Base-by-base conservation (phyloP, 192 early-diverging fungal genomes). In the Funneliformis mosseae region DNA sequence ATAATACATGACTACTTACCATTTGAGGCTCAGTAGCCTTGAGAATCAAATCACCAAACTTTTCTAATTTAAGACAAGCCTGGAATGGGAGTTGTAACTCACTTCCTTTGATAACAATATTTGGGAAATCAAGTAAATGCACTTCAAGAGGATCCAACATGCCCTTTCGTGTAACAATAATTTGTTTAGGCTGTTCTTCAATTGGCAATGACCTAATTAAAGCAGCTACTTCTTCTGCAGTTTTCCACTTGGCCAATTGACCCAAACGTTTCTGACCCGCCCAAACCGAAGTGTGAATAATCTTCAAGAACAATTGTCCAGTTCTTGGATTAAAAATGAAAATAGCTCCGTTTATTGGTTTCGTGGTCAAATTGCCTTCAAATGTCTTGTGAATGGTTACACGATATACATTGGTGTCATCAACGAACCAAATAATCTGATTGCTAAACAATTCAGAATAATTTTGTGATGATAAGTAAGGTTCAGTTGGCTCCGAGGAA, bases 301-400 rank as follows among this genome's bases (percentile, higher is more conserved):
- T 97, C 89, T 99, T 99, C 80, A 99, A 89, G 89, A 97, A 99
- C 74, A 97, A 88, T 86, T 99, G 98, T 50, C 98, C 98, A 21
- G 98, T 99, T 79, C 98, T 93, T 60, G 98, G 98, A 78, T 99
- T 99, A 89, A 99, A 95, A 76, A 99, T 97, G 80, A 98, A 98
- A 83, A 99, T 97, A 27, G 97, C 98, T 62, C 98, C 98, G 86
- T 99, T 99, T 85, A 99, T 98, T 12, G 98, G 98, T 82, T 98
- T 98, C n/a, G 98, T 99, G 50, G 91, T 96, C 89, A 99, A 93
- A 84, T 99, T 99, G 61, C 98, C 98, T 85, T 99, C 98, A 79
- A 98, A 98, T 8, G 98, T 99, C 92, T 97, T 98, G 89, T 99
- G 98, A 83, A 98, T 97, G 10, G 97, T 99, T 27, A 99, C 98